phyloP scores from a whole-genome alignment of 345 rosid species.

The Dipteronia sinensis region DNA sequence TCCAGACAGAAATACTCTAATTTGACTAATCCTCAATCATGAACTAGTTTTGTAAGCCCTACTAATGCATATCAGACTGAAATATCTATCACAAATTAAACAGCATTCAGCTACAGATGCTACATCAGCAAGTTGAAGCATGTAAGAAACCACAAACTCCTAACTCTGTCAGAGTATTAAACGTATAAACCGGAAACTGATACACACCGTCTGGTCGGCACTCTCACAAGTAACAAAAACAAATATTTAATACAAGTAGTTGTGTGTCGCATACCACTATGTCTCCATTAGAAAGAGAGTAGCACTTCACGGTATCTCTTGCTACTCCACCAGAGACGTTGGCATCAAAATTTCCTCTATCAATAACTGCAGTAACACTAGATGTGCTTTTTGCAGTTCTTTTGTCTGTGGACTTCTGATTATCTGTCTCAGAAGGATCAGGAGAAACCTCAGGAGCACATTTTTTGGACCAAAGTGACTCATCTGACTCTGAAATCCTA shows the following conservation, averaged over 20 bases:
- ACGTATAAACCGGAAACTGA: neutral
- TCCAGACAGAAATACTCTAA: constrained; percentile 4
- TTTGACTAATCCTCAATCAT: neutral
- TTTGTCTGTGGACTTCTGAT: constrained; percentile 24
- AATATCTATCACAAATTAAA: constrained; percentile 7
- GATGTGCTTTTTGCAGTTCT: constrained; percentile 34
- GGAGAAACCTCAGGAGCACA: constrained; percentile 35
- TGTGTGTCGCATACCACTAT: constrained; percentile 75
- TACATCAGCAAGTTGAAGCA: neutral
- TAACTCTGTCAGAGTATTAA: neutral
- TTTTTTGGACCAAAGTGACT: constrained; percentile 84
- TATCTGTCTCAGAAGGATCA: constrained; percentile 38
- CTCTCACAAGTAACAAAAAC: constrained; percentile 5
- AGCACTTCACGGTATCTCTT: constrained; percentile 72
- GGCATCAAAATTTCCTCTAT: constrained; percentile 82
- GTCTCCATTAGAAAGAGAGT: constrained; percentile 88
- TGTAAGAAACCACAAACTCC: constrained; percentile 14
- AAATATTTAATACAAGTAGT: constrained; percentile 19
- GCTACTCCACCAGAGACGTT: constrained; percentile 83
- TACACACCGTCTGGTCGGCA: neutral
- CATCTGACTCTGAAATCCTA: constrained; percentile 85
- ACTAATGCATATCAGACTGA: constrained; percentile 14
- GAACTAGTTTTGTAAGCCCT: neutral
- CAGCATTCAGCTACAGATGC: constrained; percentile 1
- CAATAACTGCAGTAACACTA: constrained; percentile 60